Base-by-base conservation (phyloP, 768 basidiomycete genomes). In the Coprinopsis sp. region DNA sequence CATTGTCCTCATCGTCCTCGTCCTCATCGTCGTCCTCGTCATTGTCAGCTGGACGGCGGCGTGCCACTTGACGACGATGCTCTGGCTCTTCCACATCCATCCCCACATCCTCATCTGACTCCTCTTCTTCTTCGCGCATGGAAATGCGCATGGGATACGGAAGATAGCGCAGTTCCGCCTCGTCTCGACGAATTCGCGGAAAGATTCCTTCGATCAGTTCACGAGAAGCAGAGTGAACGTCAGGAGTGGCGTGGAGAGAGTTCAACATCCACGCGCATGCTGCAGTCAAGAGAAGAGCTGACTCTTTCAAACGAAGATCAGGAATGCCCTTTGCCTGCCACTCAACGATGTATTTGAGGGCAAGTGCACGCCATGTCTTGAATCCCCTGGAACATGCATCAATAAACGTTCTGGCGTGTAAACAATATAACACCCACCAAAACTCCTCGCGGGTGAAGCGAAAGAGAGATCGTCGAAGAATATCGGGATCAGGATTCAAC, bases 241-340 rank as follows among this genome's bases (percentile, higher is more conserved):
- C 56, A 12, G 53, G 51, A 1, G 53, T 48, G 3, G 53, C 41
- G 33, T 52, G 48, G 1, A 58, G 33, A 4, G 41, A 21, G 34
- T 57, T 59, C 1, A 49, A 13, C 3, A 59, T 49, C 51, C 51
- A 57, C 3, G 46, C 30, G 22, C 39, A 41, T 2, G 46, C 55
- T 2, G 55, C 57, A 1, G 53, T 56, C 2, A 58, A 43, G 6
- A 44, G 44, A 7, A 58, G 50, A 2, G 54, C 47, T 1, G 19
- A 18, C 0, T 38, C 22, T 2, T 21, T 16, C 21, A 39, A 25
- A 1, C 42, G 36, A 6, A 44, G n/a, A 4, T 3, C 7, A 12
- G 44, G 4, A 6, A 21, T 12, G 4, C 44, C 50, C 10, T 33
- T 38, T 22, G 23, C 14, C 47, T 52, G 51, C 46, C 46, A 47